Conservation (phyloP, 352 stramenopile genomes). For the Phytophthora aleatoria region DNA sequence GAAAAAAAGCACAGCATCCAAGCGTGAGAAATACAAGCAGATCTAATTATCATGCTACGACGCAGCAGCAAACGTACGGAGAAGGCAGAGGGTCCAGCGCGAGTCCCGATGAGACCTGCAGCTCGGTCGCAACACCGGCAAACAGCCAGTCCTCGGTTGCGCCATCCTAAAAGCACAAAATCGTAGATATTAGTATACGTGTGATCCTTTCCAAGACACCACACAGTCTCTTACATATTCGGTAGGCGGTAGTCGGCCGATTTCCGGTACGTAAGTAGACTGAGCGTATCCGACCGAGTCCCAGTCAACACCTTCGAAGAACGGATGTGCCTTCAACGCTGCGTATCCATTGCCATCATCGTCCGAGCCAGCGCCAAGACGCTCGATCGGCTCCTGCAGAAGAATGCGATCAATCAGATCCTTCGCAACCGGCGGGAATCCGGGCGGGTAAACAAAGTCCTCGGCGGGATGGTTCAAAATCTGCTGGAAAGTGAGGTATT, state of each 20-base stretch:
- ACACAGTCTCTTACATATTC: slow-evolving; percentile 56
- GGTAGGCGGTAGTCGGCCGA: slow-evolving; percentile 62
- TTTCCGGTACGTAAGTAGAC: slow-evolving; percentile 66
- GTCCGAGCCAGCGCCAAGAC: slow-evolving; percentile 72
- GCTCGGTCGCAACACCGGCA: slow-evolving; percentile 82
- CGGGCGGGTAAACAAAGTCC: slow-evolving; percentile 72
- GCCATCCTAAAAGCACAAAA: slow-evolving; percentile 58
- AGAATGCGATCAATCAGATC: slow-evolving; percentile 85
- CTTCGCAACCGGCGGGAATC: slow-evolving; percentile 60
- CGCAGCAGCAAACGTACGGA: slow-evolving; percentile 47
- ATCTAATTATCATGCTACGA: slow-evolving; percentile 7
- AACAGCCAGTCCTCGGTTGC: slow-evolving; percentile 90
- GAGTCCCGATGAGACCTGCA: slow-evolving; percentile 86
- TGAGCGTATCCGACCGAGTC: slow-evolving; percentile 48
- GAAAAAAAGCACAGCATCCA: slow-evolving; percentile 3
- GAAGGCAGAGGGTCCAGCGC: slow-evolving; percentile 61
- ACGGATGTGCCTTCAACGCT: slow-evolving; percentile 75
- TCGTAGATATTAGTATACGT: slow-evolving; percentile 5
- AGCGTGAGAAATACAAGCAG: slow-evolving; percentile 2
- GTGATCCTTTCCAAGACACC: slow-evolving; percentile 1
- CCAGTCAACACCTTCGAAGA: slow-evolving; percentile 88
- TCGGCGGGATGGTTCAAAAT: slow-evolving; percentile 86
- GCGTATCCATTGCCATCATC: slow-evolving; percentile 80
- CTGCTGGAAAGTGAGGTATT: slow-evolving; percentile 92
- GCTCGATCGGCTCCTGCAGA: slow-evolving; percentile 69